A percentile compares a stretch with the other conserved stretches of the same genome.
These are phyloP conservation scores for Candida buenavistaensis DNA, from an alignment of 1,139 yeast species.

Conservation along the genomic window DNA sequence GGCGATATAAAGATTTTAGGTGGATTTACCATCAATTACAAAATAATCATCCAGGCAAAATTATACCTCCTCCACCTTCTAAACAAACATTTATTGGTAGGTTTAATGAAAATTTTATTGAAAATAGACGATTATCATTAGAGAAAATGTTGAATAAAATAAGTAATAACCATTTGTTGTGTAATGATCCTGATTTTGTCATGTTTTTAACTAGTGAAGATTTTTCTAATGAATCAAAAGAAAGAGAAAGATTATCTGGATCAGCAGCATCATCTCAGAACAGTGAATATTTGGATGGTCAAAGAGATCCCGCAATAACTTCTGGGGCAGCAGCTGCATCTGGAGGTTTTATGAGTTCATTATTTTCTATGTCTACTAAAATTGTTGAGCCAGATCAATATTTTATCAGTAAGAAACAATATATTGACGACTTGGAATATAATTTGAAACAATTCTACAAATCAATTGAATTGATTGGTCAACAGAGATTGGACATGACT, in stretches of 20 bases:
- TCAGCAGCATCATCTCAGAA: conserved; percentile 50
- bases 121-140: conserved; percentile 79
- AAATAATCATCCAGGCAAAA: conserved; percentile 82
- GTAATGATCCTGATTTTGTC: conserved; percentile 71
- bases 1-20: conserved; percentile 81
- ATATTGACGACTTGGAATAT: conserved; percentile 70
- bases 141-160: conserved; percentile 84
- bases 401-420: conserved; percentile 67
- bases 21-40: conserved; percentile 90
- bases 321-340: conserved; percentile 19
- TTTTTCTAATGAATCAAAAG: conserved; percentile 63
- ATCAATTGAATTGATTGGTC: conserved; percentile 72
- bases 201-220: conserved; percentile 77
- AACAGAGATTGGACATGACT: conserved; percentile 75
- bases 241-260: conserved; percentile 58
- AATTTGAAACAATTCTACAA: conserved; percentile 70
- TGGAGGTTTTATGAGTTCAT: conserved; percentile 65
- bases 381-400: conserved; percentile 78
- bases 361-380: conserved; percentile 58
- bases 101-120: conserved; percentile 84
- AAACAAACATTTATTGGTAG: conserved; percentile 87
- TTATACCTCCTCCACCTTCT: conserved; percentile 96
- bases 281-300: conserved; percentile 41
- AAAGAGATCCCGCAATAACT: conserved; percentile 17
- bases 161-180: conserved; percentile 53